Base-by-base conservation (phyloP, 805 yeast genomes). In the Starmera quercuum region DNA sequence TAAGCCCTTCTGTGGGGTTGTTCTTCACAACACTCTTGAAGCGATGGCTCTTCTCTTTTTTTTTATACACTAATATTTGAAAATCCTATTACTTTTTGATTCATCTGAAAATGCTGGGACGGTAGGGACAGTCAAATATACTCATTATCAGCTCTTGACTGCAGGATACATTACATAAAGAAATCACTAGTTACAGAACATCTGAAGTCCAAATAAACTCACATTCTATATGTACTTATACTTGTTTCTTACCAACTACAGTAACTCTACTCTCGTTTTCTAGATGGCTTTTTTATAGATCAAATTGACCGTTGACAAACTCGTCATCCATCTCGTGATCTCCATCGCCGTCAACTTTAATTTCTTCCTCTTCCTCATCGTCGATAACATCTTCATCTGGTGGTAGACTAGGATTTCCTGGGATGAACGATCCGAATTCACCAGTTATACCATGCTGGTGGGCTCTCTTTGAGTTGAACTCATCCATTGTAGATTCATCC, bases 401-500 rank as follows among this genome's bases (percentile, higher is more conserved):
- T 20, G 92, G 90, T 36, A 81, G 56, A 47, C 80, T 76, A 7
- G 88, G 87, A 52, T 83, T 77, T 3, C 87, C 87, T 3, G 84
- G 84, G 21, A 83, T 79, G 44, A 83, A 74, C 1, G 88, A 79
- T 5, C 87, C 88, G 12, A 74, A 77, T 34, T 67, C 73, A 9
- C 55, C 47, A 40, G 45, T 49, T 54, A 59, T 39, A 42, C 42
- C 34, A 26, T 43, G 47, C 20, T 41, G 45, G 4, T 37, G 33
- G 33, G 47, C 45, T 34, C 35, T 54, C 16, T 50, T 56, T 31
- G 61, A 59, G 47, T 82, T 81, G 58, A 83, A 83, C 46, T 88
- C 96, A 50, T 88, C 95, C 69, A 90, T 78, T 20, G 95, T 75
- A 18, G 94, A 81, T 42, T 84, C 97, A 56, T 88, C 96, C 31